These are phyloP conservation scores for Epichloe coenophiala DNA, from an alignment of 2,329 filamentous ascomycete species.

Conservation along the genomic window DNA sequence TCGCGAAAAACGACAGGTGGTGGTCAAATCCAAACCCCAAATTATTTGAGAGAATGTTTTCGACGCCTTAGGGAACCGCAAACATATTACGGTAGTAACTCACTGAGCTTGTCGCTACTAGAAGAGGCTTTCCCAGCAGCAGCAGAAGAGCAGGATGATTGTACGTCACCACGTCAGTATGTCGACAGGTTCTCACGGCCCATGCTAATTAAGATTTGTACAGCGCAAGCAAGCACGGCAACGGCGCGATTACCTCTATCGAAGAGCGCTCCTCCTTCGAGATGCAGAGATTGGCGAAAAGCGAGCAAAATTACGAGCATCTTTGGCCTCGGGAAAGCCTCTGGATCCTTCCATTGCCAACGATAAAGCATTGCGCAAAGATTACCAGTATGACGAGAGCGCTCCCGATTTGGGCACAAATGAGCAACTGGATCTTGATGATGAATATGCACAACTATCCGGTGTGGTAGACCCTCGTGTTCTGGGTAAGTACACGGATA, in stretches of 20 bases:
- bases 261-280: conserved; percentile 71
- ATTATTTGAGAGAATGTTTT: background rate
- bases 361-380: conserved; percentile 69
- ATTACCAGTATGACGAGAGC: conserved; percentile 91
- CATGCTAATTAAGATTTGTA: background rate
- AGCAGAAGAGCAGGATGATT: conserved; percentile 5
- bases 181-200: background rate
- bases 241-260: conserved; percentile 56
- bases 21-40: background rate
- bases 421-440: conserved; percentile 63
- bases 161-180: background rate
- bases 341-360: conserved; percentile 72
- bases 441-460: conserved; percentile 84
- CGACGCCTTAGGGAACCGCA: background rate
- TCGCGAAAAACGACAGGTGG: background rate
- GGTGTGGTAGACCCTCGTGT: conserved; percentile 82
- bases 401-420: conserved; percentile 51
- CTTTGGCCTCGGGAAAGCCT: conserved; percentile 79
- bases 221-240: conserved; percentile 28
- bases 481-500: conserved; percentile 54
- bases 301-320: conserved; percentile 71
- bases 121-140: background rate
- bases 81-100: background rate
- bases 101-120: background rate
- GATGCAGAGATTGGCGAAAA: conserved; percentile 92